phyloP scores from a whole-genome alignment of 768 basidiomycete species.

The Paxillus involutus region DNA sequence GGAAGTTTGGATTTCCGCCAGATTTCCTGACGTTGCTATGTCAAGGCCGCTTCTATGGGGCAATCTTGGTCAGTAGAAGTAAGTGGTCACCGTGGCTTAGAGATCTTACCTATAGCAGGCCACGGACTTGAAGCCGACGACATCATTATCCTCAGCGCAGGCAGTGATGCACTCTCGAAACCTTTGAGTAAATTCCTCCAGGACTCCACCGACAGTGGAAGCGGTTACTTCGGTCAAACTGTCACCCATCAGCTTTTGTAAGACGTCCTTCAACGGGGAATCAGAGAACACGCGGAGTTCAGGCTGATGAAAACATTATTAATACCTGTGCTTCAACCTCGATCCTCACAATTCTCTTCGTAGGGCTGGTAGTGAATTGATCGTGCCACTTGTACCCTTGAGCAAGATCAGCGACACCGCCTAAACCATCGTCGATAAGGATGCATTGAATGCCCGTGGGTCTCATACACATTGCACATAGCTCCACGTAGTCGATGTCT shows the following conservation, averaged over 20 bases:
- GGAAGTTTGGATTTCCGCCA: conserved; percentile 29
- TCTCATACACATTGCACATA: conserved; percentile 57
- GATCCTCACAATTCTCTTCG: conserved; percentile 65
- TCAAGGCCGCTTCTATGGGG: conserved; percentile 58
- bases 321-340: conserved; percentile 71
- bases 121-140: conserved; percentile 75
- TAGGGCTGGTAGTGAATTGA: conserved; percentile 48
- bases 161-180: conserved; percentile 38
- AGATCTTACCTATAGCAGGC: conserved; percentile 54
- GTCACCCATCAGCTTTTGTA: conserved; percentile 22
- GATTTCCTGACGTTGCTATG: conserved; percentile 34
- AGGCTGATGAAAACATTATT: conserved; percentile 1
- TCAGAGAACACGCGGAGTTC: conserved; percentile 2
- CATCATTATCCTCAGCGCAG: conserved; percentile 43
- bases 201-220: conserved; percentile 9
- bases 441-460: conserved; percentile 63
- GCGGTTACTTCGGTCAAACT: conserved; percentile 7
- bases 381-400: conserved; percentile 64
- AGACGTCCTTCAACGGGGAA: conserved; percentile 7
- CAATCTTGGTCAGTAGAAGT: not conserved
- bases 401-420: conserved; percentile 43
- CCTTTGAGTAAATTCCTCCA: conserved; percentile 31
- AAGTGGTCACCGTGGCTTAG: not conserved
- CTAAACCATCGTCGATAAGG: conserved; percentile 73
- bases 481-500: conserved; percentile 47